Base-by-base conservation (phyloP, 805 yeast species). In the Saccharomycopsis sp. region DNA sequence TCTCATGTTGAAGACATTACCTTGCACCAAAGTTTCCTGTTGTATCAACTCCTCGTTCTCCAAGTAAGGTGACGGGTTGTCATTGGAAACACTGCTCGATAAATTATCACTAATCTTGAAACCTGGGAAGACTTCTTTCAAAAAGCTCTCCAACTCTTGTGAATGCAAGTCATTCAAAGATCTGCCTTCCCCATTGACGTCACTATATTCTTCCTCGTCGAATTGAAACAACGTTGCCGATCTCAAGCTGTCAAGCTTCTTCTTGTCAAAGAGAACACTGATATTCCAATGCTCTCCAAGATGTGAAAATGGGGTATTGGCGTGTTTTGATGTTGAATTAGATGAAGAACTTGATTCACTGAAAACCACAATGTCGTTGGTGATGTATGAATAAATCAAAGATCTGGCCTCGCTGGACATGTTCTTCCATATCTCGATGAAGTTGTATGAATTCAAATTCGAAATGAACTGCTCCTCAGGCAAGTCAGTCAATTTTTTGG, bases 1-100 rank as follows among this genome's bases (percentile, higher is more conserved):
- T 49, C 88, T 70, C 80, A 88, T 84, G 52, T 87, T 85, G 59
- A 81, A 77, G 12, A 86, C 69, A 52, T 76, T 77, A 2, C 85
- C 76, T 0, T 77, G 75, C 2, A 83, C 81, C 29, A 85, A 59
- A 3, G 77, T 68, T 46, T 80, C 77, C 39, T 79, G 78, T 50
- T 72, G 69, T 17, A 75, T 65, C 45, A 68, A 68, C 2, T 72
- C 63, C 48, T 77, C 85, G 46, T 68, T 75, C 32, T 77, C 76
- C 33, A 83, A 72, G 50, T 73, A 82, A 4, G 69, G 65, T 1
- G 67, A 59, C 29, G 63, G 59, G 48, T 65, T 48, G 29, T 58
- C 61, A 30, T 50, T 54, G 3, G 65, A 48, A 8, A 61, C 59
- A 6, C 60, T 26, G 22, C n/a, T 34, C 5, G 37, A 29, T 29